These are phyloP conservation scores for Fusarium austroafricanum DNA, from an alignment of 2,329 filamentous ascomycete species.

Conservation along the genomic window DNA sequence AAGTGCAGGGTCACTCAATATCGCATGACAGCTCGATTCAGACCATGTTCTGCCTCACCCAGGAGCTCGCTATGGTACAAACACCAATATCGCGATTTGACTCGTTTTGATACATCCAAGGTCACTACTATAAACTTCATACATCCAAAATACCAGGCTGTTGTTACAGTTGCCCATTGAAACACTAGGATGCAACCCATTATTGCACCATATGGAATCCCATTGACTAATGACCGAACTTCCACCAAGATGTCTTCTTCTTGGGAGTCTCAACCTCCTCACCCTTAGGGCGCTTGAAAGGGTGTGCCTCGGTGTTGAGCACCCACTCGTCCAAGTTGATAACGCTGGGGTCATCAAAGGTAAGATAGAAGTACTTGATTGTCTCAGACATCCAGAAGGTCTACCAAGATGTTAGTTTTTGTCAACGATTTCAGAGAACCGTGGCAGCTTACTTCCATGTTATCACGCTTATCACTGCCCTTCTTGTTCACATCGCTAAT, in stretches of 20 bases:
- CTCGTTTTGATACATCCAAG: not conserved
- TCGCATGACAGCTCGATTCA: not conserved
- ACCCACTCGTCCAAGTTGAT: conserved; percentile 79
- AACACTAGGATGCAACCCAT: conserved; percentile 11
- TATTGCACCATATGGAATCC: not conserved
- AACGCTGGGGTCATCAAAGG: conserved; percentile 72
- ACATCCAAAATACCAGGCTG: conserved; percentile 12
- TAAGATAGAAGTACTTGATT: conserved; percentile 81
- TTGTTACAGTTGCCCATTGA: not conserved
- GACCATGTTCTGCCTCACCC: no score
- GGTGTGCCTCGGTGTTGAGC: conserved; percentile 69
- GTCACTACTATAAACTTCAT: conserved; percentile 1
- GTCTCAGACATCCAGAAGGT: conserved; percentile 82
- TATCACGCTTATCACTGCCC: conserved; percentile 59
- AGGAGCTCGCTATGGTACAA: not conserved
- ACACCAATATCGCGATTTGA: not conserved
- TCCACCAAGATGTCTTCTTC: conserved; percentile 30
- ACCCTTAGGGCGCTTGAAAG: conserved; percentile 53
- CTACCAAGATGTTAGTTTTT: conserved; percentile 45
- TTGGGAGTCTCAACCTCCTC: conserved; percentile 21
- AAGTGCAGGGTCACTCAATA: not conserved
- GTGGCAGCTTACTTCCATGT: conserved; percentile 66
- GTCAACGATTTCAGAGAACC: not conserved
- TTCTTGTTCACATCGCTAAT: conserved; percentile 52
- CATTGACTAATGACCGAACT: conserved; percentile 18